Evolutionary conservation across 257 asterid species (phyloP).

Genomic region (Primulina huaijiensis): DNA sequence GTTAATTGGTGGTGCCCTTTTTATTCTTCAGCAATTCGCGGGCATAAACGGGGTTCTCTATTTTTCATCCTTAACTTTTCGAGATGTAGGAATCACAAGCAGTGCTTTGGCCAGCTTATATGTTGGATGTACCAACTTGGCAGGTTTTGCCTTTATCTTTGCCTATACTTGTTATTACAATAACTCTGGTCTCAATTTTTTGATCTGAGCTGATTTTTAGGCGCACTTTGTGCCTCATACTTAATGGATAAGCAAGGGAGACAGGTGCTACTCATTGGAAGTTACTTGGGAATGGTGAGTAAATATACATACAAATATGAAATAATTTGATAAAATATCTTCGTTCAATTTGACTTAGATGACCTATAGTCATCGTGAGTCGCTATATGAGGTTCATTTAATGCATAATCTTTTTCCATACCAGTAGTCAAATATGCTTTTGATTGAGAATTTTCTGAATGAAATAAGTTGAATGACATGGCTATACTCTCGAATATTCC

Average conservation of each 20-base stretch:
- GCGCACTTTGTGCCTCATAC: constrained; percentile 72
- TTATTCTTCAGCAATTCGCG: constrained; percentile 76
- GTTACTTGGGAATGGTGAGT: constrained; percentile 85
- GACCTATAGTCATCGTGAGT: background rate
- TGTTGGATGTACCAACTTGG: constrained; percentile 68
- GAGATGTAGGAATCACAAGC: constrained; percentile 72
- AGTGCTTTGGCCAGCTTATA: constrained; percentile 68
- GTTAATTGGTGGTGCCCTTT: constrained; percentile 73
- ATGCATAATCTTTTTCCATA: background rate
- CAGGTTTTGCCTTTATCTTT: constrained; percentile 45
- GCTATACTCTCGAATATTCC: background rate
- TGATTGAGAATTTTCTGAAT: background rate
- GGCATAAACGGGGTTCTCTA: constrained; percentile 88
- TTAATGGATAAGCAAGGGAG: constrained; percentile 85
- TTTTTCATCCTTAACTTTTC: constrained; percentile 81
- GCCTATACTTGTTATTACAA: background rate
- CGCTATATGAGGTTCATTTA: background rate
- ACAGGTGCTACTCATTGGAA: constrained; percentile 64
- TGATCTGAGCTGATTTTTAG: constrained; percentile 36
- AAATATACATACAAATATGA: constrained; percentile 3
- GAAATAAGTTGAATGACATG: background rate
- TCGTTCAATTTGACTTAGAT: constrained; percentile 1
- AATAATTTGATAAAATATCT: constrained; percentile 7
- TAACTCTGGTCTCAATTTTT: constrained; percentile 10
- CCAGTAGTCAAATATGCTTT: background rate